Evolutionary conservation across 2,329 filamentous ascomycete genomes (phyloP).

Genomic region (Teratosphaeria nubilosa): DNA sequence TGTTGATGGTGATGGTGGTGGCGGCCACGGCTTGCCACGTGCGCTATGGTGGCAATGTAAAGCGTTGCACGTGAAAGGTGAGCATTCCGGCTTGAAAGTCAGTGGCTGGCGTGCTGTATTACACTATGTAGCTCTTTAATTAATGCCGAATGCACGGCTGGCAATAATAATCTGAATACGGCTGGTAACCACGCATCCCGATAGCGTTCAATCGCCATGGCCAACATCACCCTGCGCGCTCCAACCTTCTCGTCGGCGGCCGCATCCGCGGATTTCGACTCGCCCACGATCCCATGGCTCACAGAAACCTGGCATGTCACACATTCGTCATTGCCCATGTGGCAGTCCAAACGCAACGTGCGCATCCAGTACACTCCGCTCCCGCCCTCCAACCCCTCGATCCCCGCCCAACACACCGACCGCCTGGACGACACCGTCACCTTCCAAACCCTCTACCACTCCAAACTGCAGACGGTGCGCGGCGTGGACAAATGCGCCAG

Average conservation of each 20-base stretch:
- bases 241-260: constrained; percentile 21
- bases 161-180: neutral
- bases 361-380: constrained; percentile 63
- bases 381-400: constrained; percentile 23
- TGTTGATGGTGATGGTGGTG: neutral
- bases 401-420: constrained; percentile 27
- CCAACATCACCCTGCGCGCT: constrained; percentile 18
- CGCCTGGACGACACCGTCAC: constrained; percentile 63
- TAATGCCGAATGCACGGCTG: neutral
- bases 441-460: constrained; percentile 48
- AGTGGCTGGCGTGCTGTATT: neutral
- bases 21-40: neutral
- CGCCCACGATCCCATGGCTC: constrained; percentile 50
- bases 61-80: neutral
- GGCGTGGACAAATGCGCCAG: constrained; percentile 51
- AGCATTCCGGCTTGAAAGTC: neutral
- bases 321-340: constrained; percentile 69
- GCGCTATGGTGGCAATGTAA: neutral
- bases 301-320: constrained; percentile 62
- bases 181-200: neutral
- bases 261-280: constrained; percentile 23
- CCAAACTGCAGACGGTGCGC: constrained; percentile 48
- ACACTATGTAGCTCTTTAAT: neutral
- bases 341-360: constrained; percentile 70
- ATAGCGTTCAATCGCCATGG: constrained; percentile 5